Conservation (phyloP, 768 basidiomycete species). For the Lactifluus hygrophoroides region DNA sequence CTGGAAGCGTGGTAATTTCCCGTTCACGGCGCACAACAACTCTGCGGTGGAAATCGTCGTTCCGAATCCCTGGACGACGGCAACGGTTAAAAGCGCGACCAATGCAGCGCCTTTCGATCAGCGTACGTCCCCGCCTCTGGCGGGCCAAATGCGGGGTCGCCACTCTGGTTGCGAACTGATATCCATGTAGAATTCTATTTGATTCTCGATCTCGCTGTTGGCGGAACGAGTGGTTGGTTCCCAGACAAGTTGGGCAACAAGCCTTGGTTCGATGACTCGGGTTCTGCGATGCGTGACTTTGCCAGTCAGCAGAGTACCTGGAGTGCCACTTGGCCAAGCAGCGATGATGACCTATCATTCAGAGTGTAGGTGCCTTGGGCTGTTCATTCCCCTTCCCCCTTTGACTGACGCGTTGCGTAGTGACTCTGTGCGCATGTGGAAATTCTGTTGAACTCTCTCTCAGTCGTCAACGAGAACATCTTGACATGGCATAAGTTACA, state of each 20-base stretch:
- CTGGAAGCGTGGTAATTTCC: conserved; percentile 45
- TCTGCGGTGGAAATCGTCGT: conserved; percentile 33
- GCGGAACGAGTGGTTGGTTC: conserved; percentile 70
- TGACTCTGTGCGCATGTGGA: conserved; percentile 32
- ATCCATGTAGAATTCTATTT: conserved; percentile 60
- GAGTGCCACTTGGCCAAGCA: conserved; percentile 68
- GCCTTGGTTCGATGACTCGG: conserved; percentile 57
- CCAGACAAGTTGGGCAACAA: conserved; percentile 51
- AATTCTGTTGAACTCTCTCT: conserved; percentile 19
- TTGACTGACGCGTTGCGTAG: conserved; percentile 17
- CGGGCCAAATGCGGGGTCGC: not conserved
- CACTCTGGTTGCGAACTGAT: not conserved
- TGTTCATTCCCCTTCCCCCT: not conserved
- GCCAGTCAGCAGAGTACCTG: conserved; percentile 52
- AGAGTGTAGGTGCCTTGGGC: conserved; percentile 41
- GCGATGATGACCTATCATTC: conserved; percentile 54
- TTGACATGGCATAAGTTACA: not conserved
- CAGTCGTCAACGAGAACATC: not conserved
- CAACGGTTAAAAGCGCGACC: conserved; percentile 27
- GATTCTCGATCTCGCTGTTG: conserved; percentile 71
- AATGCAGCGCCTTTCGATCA: conserved; percentile 52
- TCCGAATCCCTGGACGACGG: conserved; percentile 42
- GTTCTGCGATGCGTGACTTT: conserved; percentile 66
- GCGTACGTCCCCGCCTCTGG: conserved; percentile 24
- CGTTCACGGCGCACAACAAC: conserved; percentile 38